Conservation (phyloP, 306 rosid species). For the Calophaca sinica region DNA sequence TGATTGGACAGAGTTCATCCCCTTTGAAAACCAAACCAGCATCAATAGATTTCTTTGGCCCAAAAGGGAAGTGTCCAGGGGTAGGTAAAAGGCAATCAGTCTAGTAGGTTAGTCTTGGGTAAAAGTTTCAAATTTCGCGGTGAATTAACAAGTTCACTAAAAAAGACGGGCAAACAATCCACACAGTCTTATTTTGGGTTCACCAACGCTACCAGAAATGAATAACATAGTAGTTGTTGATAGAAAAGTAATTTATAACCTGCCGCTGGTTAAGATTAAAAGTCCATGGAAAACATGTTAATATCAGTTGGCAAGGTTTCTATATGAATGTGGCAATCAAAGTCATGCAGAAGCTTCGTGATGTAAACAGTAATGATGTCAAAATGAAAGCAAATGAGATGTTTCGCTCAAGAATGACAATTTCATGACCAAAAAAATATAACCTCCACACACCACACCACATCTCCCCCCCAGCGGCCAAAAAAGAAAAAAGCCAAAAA, state of each 20-base stretch:
- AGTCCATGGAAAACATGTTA: too few species aligned
- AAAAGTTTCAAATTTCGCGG: too few species aligned
- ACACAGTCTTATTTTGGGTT: too few species aligned
- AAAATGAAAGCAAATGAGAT: slow-evolving; percentile 25
- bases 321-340: neutral
- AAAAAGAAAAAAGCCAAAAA: neutral
- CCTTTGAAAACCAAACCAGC: slow-evolving; percentile 26
- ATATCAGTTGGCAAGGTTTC: too few species aligned
- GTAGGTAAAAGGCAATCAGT: slow-evolving; percentile 7
- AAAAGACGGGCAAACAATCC: too few species aligned
- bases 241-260: too few species aligned
- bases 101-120: neutral
- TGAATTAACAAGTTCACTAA: too few species aligned
- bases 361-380: neutral
- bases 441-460: neutral
- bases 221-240: too few species aligned
- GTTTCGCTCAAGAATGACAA: neutral
- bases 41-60: neutral
- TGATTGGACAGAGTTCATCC: slow-evolving; percentile 3
- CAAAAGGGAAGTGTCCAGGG: neutral
- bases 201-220: too few species aligned
- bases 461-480: neutral
- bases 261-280: too few species aligned
- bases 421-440: neutral
- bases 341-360: neutral